A percentile compares a stretch with the other conserved stretches of the same genome.
Evolutionary conservation across 169 alveolate species (phyloP).

Genomic region (Neospora caninum): DNA sequence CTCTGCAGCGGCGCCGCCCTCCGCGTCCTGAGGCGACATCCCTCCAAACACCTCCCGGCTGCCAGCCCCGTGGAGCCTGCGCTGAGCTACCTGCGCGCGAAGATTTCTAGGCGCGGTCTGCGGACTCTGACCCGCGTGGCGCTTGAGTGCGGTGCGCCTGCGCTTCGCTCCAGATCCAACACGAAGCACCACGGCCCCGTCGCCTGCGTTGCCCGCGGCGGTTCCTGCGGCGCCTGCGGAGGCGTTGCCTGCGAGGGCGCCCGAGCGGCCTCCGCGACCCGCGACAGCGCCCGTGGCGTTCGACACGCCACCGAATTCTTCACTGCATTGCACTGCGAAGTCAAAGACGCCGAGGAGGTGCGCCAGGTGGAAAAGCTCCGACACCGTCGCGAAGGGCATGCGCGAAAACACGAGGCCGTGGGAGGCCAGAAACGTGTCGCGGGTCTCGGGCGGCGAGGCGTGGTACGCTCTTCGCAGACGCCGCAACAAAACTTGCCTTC

Average conservation of each 20-base stretch:
- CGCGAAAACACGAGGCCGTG: slow-evolving; percentile 49
- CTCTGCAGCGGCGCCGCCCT: neutral
- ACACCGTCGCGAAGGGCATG: slow-evolving; percentile 64
- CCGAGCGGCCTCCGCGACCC: slow-evolving; percentile 6
- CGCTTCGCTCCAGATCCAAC: neutral
- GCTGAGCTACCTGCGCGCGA: too few relatives aligned
- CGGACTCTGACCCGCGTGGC: neutral
- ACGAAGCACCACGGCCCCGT: neutral
- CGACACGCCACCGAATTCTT: slow-evolving; percentile 47
- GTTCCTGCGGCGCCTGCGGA: neutral
- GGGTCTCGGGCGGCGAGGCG: slow-evolving; percentile 3
- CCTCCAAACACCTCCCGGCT: neutral
- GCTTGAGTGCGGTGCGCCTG: neutral
- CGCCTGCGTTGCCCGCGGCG: neutral
- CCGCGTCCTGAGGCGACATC: neutral
- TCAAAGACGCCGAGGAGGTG: slow-evolving; percentile 59
- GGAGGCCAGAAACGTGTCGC: slow-evolving; percentile 47
- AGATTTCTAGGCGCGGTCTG: too few relatives aligned
- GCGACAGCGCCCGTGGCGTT: neutral
- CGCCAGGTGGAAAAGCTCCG: slow-evolving; percentile 57
- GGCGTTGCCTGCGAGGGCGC: neutral
- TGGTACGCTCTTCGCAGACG: slow-evolving; percentile 54
- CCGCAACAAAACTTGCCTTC: slow-evolving; percentile 58
- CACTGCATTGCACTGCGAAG: slow-evolving; percentile 55
- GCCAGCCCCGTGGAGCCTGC: neutral